Percentiles rank a stretch among this genome's conserved stretches.
phyloP scores from a whole-genome alignment of 768 basidiomycete species.

The Trametes elegans region DNA sequence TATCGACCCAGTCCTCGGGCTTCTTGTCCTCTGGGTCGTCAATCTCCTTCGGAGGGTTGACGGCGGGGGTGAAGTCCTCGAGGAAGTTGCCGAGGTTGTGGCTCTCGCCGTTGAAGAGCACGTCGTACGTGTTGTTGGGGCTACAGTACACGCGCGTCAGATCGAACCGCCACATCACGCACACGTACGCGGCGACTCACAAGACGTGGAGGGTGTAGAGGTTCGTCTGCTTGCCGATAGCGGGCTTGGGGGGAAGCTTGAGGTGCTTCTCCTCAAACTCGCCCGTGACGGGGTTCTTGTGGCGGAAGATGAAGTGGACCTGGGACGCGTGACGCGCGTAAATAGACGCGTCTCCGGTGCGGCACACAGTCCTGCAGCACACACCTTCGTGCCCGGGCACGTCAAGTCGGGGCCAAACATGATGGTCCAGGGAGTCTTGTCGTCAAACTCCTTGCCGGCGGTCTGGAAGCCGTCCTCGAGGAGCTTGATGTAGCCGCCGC shows the following conservation, averaged over 20 bases:
- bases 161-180: constrained; percentile 4
- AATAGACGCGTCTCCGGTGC: constrained; percentile 2
- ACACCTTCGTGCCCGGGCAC: constrained; percentile 87
- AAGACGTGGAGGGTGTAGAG: constrained; percentile 93
- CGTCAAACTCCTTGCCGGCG: constrained; percentile 88
- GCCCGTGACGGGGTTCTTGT: constrained; percentile 90
- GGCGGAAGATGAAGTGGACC: constrained; percentile 99
- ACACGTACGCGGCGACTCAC: constrained; percentile 45
- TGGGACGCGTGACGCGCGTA: constrained; percentile 30
- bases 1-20: constrained; percentile 91
- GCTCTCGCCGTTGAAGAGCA: constrained; percentile 84
- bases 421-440: constrained; percentile 91
- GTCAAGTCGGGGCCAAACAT: constrained; percentile 99
- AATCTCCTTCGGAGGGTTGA: constrained; percentile 93
- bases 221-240: constrained; percentile 83
- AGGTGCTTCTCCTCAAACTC: constrained; percentile 98
- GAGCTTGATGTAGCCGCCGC: constrained; percentile 98
- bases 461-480: constrained; percentile 93
- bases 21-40: constrained; percentile 91
- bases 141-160: constrained; percentile 36
- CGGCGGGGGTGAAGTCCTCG: constrained; percentile 89
- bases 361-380: constrained; percentile 8
- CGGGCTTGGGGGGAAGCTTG: constrained; percentile 70
- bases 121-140: constrained; percentile 93
- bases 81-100: constrained; percentile 80